Evolutionary conservation across 306 rosid species (phyloP).

Genomic region (Cotoneaster glaucophyllus): DNA sequence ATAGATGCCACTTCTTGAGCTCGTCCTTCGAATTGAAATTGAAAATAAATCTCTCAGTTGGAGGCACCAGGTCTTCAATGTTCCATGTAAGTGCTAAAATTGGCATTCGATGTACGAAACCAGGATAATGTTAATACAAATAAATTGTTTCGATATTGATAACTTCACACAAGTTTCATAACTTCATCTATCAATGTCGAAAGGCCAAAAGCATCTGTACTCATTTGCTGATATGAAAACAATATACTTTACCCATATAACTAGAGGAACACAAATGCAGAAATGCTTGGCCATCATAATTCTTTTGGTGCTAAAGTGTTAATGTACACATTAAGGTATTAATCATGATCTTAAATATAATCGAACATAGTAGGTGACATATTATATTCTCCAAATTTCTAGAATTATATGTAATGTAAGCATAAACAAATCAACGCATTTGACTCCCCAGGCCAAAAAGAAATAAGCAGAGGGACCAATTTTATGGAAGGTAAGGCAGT

Average conservation of each 20-base stretch:
- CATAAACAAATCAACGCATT: background rate
- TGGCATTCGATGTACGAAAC: constrained; percentile 13
- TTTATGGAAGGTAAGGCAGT: background rate
- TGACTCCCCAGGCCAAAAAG: background rate
- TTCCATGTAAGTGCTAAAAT: constrained; percentile 54
- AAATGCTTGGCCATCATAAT: background rate
- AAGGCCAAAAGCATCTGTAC: background rate
- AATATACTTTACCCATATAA: background rate
- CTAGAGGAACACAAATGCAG: background rate
- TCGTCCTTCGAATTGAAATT: constrained; percentile 76
- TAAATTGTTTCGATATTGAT: background rate
- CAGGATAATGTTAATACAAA: background rate
- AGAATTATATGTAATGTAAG: background rate
- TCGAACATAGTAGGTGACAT: background rate
- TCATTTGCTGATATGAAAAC: background rate
- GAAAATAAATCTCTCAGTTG: constrained; percentile 70
- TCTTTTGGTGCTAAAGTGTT: background rate
- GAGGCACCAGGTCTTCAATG: constrained; percentile 85
- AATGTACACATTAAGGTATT: background rate
- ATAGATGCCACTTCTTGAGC: constrained; percentile 80
- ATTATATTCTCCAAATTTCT: background rate
- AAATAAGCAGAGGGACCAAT: background rate
- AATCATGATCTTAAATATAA: background rate
- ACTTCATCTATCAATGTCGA: background rate
- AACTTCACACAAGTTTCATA: background rate